Percentiles rank a stretch among this genome's conserved stretches.
These are phyloP conservation scores for Xylaria castorea DNA, from an alignment of 495 filamentous ascomycete genomes.

Conservation along the genomic window DNA sequence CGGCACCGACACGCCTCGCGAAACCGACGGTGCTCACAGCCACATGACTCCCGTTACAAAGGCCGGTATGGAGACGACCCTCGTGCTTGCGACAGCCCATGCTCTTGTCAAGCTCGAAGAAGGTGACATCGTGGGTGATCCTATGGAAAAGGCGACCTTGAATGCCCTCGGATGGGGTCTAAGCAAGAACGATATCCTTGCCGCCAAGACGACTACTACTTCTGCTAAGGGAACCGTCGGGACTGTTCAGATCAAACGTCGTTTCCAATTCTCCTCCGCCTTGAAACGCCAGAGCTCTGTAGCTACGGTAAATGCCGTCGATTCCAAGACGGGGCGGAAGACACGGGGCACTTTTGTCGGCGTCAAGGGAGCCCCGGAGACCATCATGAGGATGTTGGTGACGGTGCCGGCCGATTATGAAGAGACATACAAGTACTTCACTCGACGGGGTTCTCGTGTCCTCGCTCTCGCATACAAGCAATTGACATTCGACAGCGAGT, in stretches of 20 bases:
- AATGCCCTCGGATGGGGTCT: slow-evolving; percentile 88
- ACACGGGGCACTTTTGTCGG: slow-evolving; percentile 83
- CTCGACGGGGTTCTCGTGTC: slow-evolving; percentile 90
- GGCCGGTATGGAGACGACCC: slow-evolving; percentile 78
- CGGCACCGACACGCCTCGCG: slow-evolving; percentile 66
- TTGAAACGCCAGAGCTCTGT: slow-evolving; percentile 96
- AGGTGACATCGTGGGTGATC: slow-evolving; percentile 95
- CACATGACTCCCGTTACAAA: slow-evolving; percentile 69
- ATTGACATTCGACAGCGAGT: slow-evolving; percentile 77
- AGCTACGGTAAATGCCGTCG: slow-evolving; percentile 73
- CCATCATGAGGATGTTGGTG: slow-evolving; percentile 89
- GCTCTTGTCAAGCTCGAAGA: slow-evolving; percentile 95
- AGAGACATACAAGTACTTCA: slow-evolving; percentile 98
- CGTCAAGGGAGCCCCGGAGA: slow-evolving; percentile 97
- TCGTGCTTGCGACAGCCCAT: slow-evolving; percentile 94
- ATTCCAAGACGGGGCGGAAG: slow-evolving; percentile 74
- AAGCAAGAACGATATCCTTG: slow-evolving; percentile 83
- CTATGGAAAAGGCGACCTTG: slow-evolving; percentile 98
- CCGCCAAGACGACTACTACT: slow-evolving; percentile 57
- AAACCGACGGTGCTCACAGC: slow-evolving; percentile 79
- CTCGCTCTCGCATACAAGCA: slow-evolving; percentile 94
- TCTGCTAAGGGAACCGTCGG: slow-evolving; percentile 50
- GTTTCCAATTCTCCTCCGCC: slow-evolving; percentile 98
- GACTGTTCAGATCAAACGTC: slow-evolving; percentile 87
- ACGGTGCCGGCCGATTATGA: slow-evolving; percentile 87